These are phyloP conservation scores for Ceratobasidium sp. DNA, from an alignment of 1,284 basidiomycete genomes.

Conservation along the genomic window DNA sequence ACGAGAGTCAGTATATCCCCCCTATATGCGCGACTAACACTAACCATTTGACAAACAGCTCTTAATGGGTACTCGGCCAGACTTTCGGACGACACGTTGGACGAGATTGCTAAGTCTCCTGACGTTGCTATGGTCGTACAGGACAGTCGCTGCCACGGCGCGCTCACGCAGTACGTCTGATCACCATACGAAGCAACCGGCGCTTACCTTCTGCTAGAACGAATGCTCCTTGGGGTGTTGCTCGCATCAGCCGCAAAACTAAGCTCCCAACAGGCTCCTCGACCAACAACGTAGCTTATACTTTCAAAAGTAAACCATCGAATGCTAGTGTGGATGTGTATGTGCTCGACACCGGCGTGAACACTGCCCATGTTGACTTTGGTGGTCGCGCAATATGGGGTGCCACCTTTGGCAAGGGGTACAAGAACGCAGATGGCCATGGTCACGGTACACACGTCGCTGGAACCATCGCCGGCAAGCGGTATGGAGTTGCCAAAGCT, in stretches of 20 bases:
- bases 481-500: conserved; percentile 95
- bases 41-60: neutral
- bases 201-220: conserved; percentile 12
- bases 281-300: conserved; percentile 5
- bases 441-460: conserved; percentile 53
- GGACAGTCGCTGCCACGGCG: neutral
- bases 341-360: conserved; percentile 55
- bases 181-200: neutral
- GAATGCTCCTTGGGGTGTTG: conserved; percentile 33
- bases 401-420: conserved; percentile 65
- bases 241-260: conserved; percentile 30
- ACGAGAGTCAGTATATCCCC: neutral
- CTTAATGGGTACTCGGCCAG: conserved; percentile 44
- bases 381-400: conserved; percentile 70
- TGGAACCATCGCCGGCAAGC: conserved; percentile 65
- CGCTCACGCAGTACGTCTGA: conserved; percentile 6
- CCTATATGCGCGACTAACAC: no score
- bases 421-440: conserved; percentile 57
- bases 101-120: conserved; percentile 19
- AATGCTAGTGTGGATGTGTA: conserved; percentile 71
- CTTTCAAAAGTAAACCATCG: conserved; percentile 18
- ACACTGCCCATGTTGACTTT: conserved; percentile 71
- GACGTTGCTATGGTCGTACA: conserved; percentile 47
- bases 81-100: conserved; percentile 36
- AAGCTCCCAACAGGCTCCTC: conserved; percentile 12